Percentiles rank a stretch among this genome's conserved stretches.
Conservation (phyloP, 2,329 filamentous ascomycete genomes). For the Niveomyces coronatus region DNA sequence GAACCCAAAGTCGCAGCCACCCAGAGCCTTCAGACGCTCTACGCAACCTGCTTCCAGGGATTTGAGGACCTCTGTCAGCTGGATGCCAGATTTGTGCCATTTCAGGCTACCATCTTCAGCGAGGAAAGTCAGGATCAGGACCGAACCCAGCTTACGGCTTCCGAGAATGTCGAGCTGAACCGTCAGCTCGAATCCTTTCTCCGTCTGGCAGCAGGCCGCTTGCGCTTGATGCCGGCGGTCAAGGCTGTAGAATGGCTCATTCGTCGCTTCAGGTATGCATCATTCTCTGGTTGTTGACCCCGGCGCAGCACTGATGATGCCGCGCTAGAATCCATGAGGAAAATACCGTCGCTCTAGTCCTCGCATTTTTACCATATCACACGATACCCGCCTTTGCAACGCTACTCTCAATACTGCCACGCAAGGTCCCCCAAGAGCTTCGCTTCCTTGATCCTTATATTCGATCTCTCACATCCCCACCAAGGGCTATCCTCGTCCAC, state of each 20-base stretch:
- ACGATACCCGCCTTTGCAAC: constrained; percentile 75
- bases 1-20: constrained; percentile 73
- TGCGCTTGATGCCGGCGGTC: constrained; percentile 77
- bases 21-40: constrained; percentile 86
- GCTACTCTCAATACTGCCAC: constrained; percentile 75
- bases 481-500: constrained; percentile 73
- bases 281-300: background rate
- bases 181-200: constrained; percentile 72
- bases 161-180: constrained; percentile 76
- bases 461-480: constrained; percentile 62
- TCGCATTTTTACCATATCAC: constrained; percentile 90
- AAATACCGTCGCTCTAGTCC: constrained; percentile 67
- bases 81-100: constrained; percentile 67
- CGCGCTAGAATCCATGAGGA: constrained; percentile 70
- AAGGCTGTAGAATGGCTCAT: constrained; percentile 94
- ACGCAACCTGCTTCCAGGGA: constrained; percentile 75
- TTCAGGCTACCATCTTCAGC: constrained; percentile 75
- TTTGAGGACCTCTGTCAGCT: constrained; percentile 86
- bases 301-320: constrained; percentile 7
- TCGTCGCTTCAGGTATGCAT: constrained; percentile 67
- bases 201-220: constrained; percentile 61
- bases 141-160: constrained; percentile 68
- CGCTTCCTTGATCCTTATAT: constrained; percentile 83
- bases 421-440: constrained; percentile 63
- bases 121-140: constrained; percentile 88